Evolutionary conservation across 805 yeast species (phyloP).

Genomic region (Candida coquimbonensis): DNA sequence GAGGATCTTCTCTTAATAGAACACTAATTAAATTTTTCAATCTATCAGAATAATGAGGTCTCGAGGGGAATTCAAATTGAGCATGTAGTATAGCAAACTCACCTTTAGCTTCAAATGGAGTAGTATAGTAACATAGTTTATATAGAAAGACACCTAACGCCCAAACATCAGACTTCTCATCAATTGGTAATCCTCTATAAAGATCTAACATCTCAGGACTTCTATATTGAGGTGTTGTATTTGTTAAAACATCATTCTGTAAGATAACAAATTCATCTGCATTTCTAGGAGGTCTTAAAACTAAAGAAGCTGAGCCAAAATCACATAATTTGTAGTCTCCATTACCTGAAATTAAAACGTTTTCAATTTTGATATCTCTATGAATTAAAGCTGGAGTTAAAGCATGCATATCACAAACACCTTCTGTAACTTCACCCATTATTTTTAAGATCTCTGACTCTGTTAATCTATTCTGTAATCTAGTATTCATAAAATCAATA

Average conservation of each 20-base stretch:
- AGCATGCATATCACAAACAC: conserved; percentile 74
- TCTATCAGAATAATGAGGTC: conserved; percentile 53
- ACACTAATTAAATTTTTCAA: conserved; percentile 58
- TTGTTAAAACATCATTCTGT: conserved; percentile 64
- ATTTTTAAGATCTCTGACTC: conserved; percentile 65
- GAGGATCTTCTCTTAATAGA: conserved; percentile 58
- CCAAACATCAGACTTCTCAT: conserved; percentile 83
- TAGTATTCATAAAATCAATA: conserved; percentile 72
- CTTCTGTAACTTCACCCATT: conserved; percentile 63
- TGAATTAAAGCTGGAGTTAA: conserved; percentile 65
- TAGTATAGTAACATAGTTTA: conserved; percentile 73
- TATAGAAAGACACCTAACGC: conserved; percentile 75
- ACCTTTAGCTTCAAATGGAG: conserved; percentile 69
- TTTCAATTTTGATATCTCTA: conserved; percentile 78
- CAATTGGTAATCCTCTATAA: conserved; percentile 59
- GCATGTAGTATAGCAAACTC: conserved; percentile 60
- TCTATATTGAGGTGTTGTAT: conserved; percentile 81
- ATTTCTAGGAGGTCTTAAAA: conserved; percentile 54
- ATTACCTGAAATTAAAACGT: conserved; percentile 55
- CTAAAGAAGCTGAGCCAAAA: conserved; percentile 72
- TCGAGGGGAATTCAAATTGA: conserved; percentile 42
- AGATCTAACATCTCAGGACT: conserved; percentile 82
- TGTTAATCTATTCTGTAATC: conserved; percentile 56
- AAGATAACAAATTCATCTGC: conserved; percentile 52
- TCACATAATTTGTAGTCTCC: conserved; percentile 68